phyloP scores from a whole-genome alignment of 192 early-diverging fungal genomes.

The Mortierella alpina region DNA sequence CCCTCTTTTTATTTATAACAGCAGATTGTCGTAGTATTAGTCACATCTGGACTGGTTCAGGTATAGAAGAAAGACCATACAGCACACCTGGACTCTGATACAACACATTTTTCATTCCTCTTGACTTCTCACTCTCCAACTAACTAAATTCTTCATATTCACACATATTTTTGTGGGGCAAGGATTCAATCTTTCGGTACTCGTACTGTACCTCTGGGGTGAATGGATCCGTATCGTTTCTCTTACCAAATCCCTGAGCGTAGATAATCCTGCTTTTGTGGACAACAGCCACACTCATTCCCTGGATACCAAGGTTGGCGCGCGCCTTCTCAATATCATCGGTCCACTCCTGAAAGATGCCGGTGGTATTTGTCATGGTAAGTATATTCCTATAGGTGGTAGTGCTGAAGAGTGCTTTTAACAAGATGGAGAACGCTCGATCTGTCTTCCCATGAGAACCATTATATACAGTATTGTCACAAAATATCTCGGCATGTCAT shows the following conservation, averaged over 20 bases:
- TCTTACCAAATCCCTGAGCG: conserved; percentile 22
- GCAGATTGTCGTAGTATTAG: background rate
- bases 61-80: background rate
- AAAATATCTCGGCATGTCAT: conserved; percentile 16
- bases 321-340: conserved; percentile 21
- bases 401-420: conserved; percentile 8
- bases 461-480: conserved; percentile 19
- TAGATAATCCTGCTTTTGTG: conserved; percentile 16
- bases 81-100: background rate
- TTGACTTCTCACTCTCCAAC: conserved; percentile 7
- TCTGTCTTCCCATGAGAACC: conserved; percentile 1
- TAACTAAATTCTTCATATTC: conserved; percentile 10
- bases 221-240: conserved; percentile 24
- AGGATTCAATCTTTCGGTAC: conserved; percentile 14
- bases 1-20: conserved; percentile 1
- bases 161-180: conserved; percentile 14
- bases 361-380: conserved; percentile 16
- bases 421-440: conserved; percentile 13
- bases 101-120: conserved; percentile 8
- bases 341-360: conserved; percentile 20
- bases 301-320: conserved; percentile 22
- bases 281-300: conserved; percentile 25
- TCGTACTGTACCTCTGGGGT: conserved; percentile 20
- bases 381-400: conserved; percentile 11
- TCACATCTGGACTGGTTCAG: background rate